A percentile compares a stretch with the other conserved stretches of the same genome.
These are phyloP conservation scores for Neurospora sp. DNA, from an alignment of 2,329 filamentous ascomycete species.

Conservation along the genomic window DNA sequence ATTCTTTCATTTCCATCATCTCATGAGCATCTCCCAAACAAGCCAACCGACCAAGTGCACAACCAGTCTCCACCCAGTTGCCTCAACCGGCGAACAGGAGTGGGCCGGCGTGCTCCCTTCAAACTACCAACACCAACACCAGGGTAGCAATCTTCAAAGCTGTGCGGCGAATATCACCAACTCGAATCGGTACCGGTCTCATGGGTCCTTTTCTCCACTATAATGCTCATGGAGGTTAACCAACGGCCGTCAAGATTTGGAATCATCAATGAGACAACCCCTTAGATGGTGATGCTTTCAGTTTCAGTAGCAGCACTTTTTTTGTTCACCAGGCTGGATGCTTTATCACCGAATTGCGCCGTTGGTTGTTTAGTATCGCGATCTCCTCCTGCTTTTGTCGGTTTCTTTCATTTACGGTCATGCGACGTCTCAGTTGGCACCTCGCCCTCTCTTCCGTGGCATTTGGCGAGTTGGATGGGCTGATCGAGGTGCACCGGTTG, in stretches of 20 bases:
- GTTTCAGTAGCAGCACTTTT: not conserved
- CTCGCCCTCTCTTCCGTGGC: not conserved
- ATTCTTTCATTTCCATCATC: too few species aligned
- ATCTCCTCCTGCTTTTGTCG: not conserved
- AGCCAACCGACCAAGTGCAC: not conserved
- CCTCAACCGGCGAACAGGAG: not conserved
- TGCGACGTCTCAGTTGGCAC: not conserved
- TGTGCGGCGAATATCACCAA: not conserved
- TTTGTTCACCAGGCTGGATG: not conserved
- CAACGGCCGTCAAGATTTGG: not conserved
- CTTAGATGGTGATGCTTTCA: not conserved
- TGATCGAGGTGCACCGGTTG: fast-evolving
- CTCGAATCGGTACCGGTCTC: not conserved
- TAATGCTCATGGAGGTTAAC: not conserved
- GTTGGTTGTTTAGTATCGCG: not conserved
- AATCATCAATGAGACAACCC: not conserved
- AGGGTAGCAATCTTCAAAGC: not conserved
- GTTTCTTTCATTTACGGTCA: not conserved
- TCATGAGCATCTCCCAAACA: not conserved
- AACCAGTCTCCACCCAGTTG: not conserved
- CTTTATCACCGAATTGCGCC: not conserved
- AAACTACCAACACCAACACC: not conserved
- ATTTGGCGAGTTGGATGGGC: not conserved
- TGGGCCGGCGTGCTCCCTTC: not conserved
- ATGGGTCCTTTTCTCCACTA: not conserved